A percentile compares a stretch with the other conserved stretches of the same genome.
These are phyloP conservation scores for Xylaria grammica DNA, from an alignment of 495 filamentous ascomycete species.

Conservation along the genomic window DNA sequence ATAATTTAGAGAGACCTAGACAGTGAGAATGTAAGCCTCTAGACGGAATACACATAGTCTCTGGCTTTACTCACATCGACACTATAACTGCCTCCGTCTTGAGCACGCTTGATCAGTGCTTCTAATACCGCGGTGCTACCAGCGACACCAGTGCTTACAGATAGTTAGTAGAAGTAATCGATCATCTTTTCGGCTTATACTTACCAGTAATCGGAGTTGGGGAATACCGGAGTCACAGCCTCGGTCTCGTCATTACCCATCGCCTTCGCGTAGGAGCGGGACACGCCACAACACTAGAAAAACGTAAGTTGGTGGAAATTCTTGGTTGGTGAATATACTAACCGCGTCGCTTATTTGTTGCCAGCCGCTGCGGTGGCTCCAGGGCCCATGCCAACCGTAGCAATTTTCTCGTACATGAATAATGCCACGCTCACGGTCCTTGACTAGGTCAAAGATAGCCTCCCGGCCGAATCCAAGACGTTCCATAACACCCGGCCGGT, in stretches of 20 bases:
- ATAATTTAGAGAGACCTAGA: constrained; percentile 54
- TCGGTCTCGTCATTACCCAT: constrained; percentile 53
- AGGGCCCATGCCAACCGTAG: constrained; percentile 60
- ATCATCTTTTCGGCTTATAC: not conserved
- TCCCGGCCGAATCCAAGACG: constrained; percentile 54
- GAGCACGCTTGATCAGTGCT: constrained; percentile 58
- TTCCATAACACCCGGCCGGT: constrained; percentile 54
- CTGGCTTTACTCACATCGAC: constrained; percentile 39
- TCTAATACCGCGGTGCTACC: constrained; percentile 57
- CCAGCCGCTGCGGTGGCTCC: constrained; percentile 54
- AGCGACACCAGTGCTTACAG: constrained; percentile 18
- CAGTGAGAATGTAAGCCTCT: not conserved
- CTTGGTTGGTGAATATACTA: not conserved
- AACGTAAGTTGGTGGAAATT: not conserved
- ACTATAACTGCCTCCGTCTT: constrained; percentile 55
- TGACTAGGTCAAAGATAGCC: constrained; percentile 51
- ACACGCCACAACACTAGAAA: constrained; percentile 39
- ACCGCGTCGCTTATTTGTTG: constrained; percentile 58
- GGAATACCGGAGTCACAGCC: constrained; percentile 64
- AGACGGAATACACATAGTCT: not conserved
- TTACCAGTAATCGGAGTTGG: constrained; percentile 65
- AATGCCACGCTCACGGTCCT: constrained; percentile 47
- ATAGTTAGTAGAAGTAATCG: not conserved
- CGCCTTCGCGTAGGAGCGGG: constrained; percentile 60
- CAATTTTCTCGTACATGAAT: constrained; percentile 59